These are phyloP conservation scores for Penstemon barbatus DNA, from an alignment of 257 asterid species.

Conservation along the genomic window DNA sequence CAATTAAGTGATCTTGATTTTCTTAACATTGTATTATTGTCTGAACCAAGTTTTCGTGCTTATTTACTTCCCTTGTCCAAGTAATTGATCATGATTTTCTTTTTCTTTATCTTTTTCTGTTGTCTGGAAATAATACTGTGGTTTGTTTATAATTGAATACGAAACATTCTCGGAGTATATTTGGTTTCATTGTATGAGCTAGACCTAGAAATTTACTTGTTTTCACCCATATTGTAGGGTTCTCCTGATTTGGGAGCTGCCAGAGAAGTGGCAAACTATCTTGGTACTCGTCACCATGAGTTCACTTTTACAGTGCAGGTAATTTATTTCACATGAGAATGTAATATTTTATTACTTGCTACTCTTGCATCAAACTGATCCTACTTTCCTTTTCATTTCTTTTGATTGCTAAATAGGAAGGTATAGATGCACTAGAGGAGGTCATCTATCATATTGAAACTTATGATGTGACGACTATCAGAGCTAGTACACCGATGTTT, in stretches of 20 bases:
- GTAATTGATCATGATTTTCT: neutral
- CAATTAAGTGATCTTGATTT: too few relatives aligned
- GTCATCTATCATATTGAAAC: conserved; percentile 95
- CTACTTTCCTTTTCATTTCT: conserved; percentile 15
- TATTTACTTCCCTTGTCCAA: neutral
- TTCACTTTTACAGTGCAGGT: conserved; percentile 97
- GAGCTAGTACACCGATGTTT: conserved; percentile 99
- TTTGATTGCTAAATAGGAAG: conserved; percentile 70
- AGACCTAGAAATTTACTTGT: neutral
- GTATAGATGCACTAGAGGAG: conserved; percentile 94
- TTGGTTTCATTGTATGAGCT: too few relatives aligned
- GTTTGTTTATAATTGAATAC: neutral
- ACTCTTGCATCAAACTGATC: conserved; percentile 21
- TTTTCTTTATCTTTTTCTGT: neutral
- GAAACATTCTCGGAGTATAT: too few relatives aligned
- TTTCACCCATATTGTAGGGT: conserved; percentile 46
- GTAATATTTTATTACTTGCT: neutral
- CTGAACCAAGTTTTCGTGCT: neutral
- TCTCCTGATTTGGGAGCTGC: conserved; percentile 98
- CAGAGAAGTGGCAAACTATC: conserved; percentile 93
- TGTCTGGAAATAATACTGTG: neutral
- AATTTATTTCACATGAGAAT: conserved; percentile 13
- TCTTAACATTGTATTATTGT: too few relatives aligned
- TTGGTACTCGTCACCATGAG: conserved; percentile 96
- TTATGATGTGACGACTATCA: conserved; percentile 91